These are phyloP conservation scores for Pisolithus thermaeus DNA, from an alignment of 1,284 basidiomycete genomes.

Conservation along the genomic window DNA sequence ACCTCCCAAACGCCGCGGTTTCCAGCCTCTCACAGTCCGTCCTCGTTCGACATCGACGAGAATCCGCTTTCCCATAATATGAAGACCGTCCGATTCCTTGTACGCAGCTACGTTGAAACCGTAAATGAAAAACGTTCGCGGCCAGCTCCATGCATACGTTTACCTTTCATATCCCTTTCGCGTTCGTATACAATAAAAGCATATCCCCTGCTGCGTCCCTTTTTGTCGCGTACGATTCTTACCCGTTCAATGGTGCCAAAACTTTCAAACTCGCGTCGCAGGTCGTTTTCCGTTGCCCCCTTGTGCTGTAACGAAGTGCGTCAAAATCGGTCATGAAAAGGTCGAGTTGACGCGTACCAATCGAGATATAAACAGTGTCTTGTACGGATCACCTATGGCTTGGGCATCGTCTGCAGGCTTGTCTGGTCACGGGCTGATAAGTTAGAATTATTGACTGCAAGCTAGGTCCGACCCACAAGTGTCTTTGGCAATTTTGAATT, in stretches of 20 bases:
- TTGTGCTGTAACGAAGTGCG: constrained; percentile 56
- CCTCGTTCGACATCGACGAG: constrained; percentile 98
- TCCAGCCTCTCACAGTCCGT: constrained; percentile 97
- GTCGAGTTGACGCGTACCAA: constrained; percentile 48
- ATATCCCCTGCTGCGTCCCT: constrained; percentile 84
- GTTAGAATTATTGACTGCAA: constrained; percentile 8
- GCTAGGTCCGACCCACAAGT: constrained; percentile 53
- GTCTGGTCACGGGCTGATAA: constrained; percentile 43
- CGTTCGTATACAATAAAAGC: constrained; percentile 98
- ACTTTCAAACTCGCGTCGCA: constrained; percentile 91
- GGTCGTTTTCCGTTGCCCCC: constrained; percentile 83
- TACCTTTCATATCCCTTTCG: constrained; percentile 99
- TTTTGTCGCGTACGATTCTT: constrained; percentile 85
- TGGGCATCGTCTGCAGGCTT: constrained; percentile 89
- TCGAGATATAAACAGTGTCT: constrained; percentile 94
- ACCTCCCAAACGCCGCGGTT: constrained; percentile 90
- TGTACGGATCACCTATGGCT: constrained; percentile 97
- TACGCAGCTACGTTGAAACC: constrained; percentile 72
- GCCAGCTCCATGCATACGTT: constrained; percentile 8
- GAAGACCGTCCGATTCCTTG: constrained; percentile 98
- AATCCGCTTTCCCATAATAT: constrained; percentile 92
- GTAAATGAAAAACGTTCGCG: constrained; percentile 8
- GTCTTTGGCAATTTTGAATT: constrained; percentile 78
- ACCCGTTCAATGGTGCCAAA: constrained; percentile 94
- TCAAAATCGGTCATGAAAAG: constrained; percentile 11